phyloP scores from a whole-genome alignment of 306 rosid species.

The Myrica gale region DNA sequence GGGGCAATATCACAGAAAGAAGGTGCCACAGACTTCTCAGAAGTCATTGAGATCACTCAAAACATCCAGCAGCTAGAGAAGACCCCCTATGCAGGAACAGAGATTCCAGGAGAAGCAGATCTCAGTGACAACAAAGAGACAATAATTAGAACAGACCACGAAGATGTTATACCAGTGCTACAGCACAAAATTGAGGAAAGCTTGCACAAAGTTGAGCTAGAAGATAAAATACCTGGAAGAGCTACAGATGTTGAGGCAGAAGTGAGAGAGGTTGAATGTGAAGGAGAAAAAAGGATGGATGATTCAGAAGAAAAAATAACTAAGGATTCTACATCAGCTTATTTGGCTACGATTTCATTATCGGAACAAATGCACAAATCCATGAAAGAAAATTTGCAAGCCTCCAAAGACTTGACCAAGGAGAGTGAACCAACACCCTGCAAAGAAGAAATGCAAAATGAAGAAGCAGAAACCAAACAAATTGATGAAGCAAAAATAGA shows the following conservation, averaged over 20 bases:
- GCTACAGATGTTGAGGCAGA: slow-evolving; percentile 18
- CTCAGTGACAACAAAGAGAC: slow-evolving; percentile 5
- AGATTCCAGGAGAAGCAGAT: slow-evolving; percentile 20
- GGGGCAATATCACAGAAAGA: slow-evolving; percentile 16
- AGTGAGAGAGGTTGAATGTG: slow-evolving; percentile 19
- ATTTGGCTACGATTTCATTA: neutral
- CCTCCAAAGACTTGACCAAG: slow-evolving; percentile 12
- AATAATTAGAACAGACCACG: slow-evolving; percentile 5
- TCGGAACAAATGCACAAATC: slow-evolving; percentile 23
- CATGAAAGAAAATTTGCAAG: slow-evolving; percentile 12
- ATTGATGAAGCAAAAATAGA: slow-evolving; percentile 22
- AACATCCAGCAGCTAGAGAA: slow-evolving; percentile 19
- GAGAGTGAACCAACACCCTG: slow-evolving; percentile 13
- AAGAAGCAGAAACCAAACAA: slow-evolving; percentile 25
- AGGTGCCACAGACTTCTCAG: neutral
- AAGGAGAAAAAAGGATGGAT: slow-evolving; percentile 3
- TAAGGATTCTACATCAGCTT: slow-evolving; percentile 14
- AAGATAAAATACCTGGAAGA: slow-evolving; percentile 10
- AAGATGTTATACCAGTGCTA: slow-evolving; percentile 5
- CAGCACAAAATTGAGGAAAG: slow-evolving; percentile 18
- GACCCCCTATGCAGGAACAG: slow-evolving; percentile 18
- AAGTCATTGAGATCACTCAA: slow-evolving; percentile 14
- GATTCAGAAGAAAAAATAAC: slow-evolving; percentile 16
- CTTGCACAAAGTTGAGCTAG: slow-evolving; percentile 6
- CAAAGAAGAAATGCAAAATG: slow-evolving; percentile 28